Evolutionary conservation across 345 rosid genomes (phyloP).

Genomic region (Syzygium aromaticum): DNA sequence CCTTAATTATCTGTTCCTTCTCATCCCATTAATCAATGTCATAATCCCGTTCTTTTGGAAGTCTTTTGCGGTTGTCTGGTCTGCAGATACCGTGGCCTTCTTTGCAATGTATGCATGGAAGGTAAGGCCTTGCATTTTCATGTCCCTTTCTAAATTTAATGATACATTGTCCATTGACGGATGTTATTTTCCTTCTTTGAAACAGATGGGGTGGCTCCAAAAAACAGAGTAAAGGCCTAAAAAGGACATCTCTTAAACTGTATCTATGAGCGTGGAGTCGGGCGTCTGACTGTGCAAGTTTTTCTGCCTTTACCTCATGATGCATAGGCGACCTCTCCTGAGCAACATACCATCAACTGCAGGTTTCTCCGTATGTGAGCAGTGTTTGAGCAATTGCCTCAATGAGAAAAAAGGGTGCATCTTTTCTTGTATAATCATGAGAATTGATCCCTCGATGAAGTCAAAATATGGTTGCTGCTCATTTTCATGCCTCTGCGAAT

Average conservation of each 20-base stretch:
- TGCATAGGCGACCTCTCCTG: neutral
- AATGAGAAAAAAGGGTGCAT: neutral
- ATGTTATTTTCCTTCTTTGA: neutral
- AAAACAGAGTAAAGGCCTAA: slow-evolving; percentile 28
- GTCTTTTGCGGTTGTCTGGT: slow-evolving; percentile 89
- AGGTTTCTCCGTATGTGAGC: neutral
- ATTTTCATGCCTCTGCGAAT: neutral
- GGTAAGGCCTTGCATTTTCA: slow-evolving; percentile 27
- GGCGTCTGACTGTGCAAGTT: neutral
- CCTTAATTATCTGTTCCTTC: slow-evolving; percentile 82
- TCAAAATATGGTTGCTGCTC: neutral
- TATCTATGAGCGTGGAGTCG: neutral
- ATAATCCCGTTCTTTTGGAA: slow-evolving; percentile 83
- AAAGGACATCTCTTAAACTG: neutral
- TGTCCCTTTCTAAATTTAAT: neutral
- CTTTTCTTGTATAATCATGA: neutral
- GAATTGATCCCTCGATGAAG: neutral
- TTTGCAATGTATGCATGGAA: slow-evolving; percentile 94
- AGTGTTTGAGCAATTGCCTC: neutral
- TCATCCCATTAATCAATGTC: slow-evolving; percentile 76
- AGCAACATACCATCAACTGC: neutral
- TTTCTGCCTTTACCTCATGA: neutral
- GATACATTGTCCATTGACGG: neutral
- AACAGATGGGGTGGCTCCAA: slow-evolving; percentile 67
- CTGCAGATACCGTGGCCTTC: slow-evolving; percentile 82